Percentiles rank a stretch among this genome's conserved stretches.
Conservation (phyloP, 139 green algal genomes). For the Asterochloris sp. region DNA sequence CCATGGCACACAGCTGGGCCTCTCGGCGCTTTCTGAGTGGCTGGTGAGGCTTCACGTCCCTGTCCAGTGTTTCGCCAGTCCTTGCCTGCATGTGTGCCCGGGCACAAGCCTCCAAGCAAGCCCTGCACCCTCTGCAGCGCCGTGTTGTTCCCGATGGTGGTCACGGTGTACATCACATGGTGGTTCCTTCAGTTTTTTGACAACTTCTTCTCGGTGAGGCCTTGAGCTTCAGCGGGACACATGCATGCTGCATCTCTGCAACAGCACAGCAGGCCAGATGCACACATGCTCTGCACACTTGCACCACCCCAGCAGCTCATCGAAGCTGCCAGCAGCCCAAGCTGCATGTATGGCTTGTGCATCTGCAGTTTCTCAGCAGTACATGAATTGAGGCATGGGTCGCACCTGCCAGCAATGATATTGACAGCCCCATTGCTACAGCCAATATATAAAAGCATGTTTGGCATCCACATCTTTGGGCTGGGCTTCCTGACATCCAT, state of each 20-base stretch:
- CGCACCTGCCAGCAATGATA: no score
- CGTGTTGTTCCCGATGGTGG: conserved; percentile 89
- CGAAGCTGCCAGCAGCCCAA: neutral
- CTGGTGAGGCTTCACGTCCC: conserved; percentile 4
- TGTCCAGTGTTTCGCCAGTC: neutral
- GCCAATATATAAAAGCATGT: conserved; percentile 76
- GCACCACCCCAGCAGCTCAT: neutral
- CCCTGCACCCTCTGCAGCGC: conserved; percentile 8
- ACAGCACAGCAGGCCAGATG: neutral
- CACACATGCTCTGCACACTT: no score
- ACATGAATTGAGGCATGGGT: no score
- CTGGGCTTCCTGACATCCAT: conserved; percentile 87
- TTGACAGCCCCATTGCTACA: conserved; percentile 19
- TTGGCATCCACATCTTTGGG: conserved; percentile 90
- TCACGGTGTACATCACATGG: conserved; percentile 72
- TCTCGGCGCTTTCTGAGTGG: conserved; percentile 13
- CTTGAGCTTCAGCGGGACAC: neutral
- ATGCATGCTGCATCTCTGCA: neutral
- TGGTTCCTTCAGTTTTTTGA: conserved; percentile 93
- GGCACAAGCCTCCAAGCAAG: neutral
- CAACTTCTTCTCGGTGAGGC: conserved; percentile 80
- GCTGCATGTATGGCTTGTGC: neutral
- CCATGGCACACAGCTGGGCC: conserved; percentile 4
- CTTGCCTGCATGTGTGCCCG: neutral
- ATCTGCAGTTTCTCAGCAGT: neutral